These are phyloP conservation scores for Penicillium paxilli DNA, from an alignment of 495 filamentous ascomycete species.

Conservation along the genomic window DNA sequence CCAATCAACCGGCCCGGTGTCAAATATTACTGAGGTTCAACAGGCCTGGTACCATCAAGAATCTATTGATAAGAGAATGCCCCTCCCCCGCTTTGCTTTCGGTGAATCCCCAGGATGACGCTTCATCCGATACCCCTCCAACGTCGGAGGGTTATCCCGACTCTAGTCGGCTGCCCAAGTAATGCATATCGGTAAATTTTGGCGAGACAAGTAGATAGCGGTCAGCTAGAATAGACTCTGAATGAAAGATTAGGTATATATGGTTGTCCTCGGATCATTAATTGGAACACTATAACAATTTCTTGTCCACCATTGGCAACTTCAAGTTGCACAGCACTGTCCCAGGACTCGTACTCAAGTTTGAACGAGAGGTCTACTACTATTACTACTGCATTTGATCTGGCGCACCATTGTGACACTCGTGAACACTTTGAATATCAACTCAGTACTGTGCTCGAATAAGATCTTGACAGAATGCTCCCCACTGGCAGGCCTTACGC, in stretches of 20 bases:
- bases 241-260: neutral
- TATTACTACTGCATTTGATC: too few relatives aligned
- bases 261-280: too few relatives aligned
- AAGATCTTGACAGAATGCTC: too few relatives aligned
- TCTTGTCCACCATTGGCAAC: too few relatives aligned
- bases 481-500: neutral
- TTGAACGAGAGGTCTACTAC: too few relatives aligned
- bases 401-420: too few relatives aligned
- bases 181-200: neutral
- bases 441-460: too few relatives aligned
- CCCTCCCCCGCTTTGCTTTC: neutral
- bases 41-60: neutral
- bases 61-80: neutral
- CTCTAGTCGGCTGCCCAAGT: slow-evolving; percentile 12
- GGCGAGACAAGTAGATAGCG: neutral
- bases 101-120: neutral
- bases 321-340: too few relatives aligned
- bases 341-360: too few relatives aligned
- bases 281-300: too few relatives aligned
- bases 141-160: slow-evolving; percentile 21
- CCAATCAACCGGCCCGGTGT: slow-evolving; percentile 1
- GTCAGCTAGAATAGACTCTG: neutral
- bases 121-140: slow-evolving; percentile 13
- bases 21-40: neutral
- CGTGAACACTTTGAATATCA: too few relatives aligned